Evolutionary conservation across 331 rosid genomes (phyloP), one percentile per base, ranked within the genome.

Genomic region (Malus hybrid): DNA sequence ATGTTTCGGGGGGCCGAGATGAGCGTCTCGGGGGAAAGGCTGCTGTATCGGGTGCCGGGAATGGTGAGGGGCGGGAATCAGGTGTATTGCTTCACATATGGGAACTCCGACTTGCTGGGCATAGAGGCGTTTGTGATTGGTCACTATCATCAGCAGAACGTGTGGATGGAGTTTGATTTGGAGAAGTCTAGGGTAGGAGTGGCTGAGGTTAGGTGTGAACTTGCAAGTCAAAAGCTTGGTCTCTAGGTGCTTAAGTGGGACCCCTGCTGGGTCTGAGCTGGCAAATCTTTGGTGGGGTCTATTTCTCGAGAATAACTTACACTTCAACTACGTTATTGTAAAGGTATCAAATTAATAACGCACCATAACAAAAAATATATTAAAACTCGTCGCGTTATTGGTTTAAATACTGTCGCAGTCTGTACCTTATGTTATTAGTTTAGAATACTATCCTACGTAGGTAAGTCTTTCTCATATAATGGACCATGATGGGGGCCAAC

Each of bases 131-230:
- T 79, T 15, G 87, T 92, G 79, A 89, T 92, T 70, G 97, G 97
- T 1, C 90, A 92, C 61, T 88, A 92, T 72, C 97, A 89, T 61
- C 97, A 92, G 74, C 96, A 88, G 55, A 89, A 92, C 70, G 68
- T 89, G 84, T 92, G 97, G 97, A 85, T 92, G 89, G 97, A 92
- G 50, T 92, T 88, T 68, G 97, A 92, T 77, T 34, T 89, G 81
- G 83, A 12, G 14, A 89, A 81, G 13, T 85, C 96, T 12, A 87
- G 97, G 73, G 82, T 92, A 22, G 97, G 97, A 14, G 87, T 92
- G 68, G 82, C 90, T 0, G 78, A 82, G 12, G 78, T 88, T 3
- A 78, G 78, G 44, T 89, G 97, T 64, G 87, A 88, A 0, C 80
- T 86, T 4, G 93, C 89, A 0, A 63, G 85, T 85, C 90, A 86